Percentiles rank a stretch among this genome's conserved stretches.
Conservation (phyloP, 2,329 filamentous ascomycete genomes). For the Aotearoamyces nothofagi region DNA sequence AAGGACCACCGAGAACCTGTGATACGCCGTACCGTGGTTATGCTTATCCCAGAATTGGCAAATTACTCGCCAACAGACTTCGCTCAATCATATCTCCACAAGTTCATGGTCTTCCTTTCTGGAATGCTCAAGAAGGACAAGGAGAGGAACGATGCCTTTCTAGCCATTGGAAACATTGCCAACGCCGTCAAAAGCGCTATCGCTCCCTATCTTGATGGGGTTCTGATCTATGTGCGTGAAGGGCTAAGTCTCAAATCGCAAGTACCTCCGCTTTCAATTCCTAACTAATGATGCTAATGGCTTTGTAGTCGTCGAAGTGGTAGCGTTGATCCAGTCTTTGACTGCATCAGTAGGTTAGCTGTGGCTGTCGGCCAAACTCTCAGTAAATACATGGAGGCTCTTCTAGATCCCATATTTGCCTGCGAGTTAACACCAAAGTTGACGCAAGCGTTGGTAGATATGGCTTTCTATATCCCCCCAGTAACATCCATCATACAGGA, state of each 20-base stretch:
- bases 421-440: conserved; percentile 89
- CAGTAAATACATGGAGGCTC: conserved; percentile 94
- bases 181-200: conserved; percentile 94
- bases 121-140: conserved; percentile 90
- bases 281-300: conserved; percentile 14
- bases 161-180: conserved; percentile 91
- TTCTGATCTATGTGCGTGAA: conserved; percentile 85
- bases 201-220: conserved; percentile 85
- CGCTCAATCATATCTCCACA: conserved; percentile 72
- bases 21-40: conserved; percentile 78
- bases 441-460: conserved; percentile 90
- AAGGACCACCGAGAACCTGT: conserved; percentile 85
- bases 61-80: conserved; percentile 89
- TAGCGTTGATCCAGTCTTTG: conserved; percentile 67
- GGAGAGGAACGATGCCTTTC: conserved; percentile 84
- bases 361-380: conserved; percentile 91
- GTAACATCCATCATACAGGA: conserved; percentile 90
- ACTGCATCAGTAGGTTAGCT: conserved; percentile 93
- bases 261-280: conserved; percentile 11
- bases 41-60: conserved; percentile 82
- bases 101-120: conserved; percentile 94
- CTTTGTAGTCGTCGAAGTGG: conserved; percentile 22
- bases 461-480: conserved; percentile 96
- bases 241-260: conserved; percentile 68
- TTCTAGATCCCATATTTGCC: conserved; percentile 91